These are phyloP conservation scores for Mycena amicta DNA, from an alignment of 768 basidiomycete genomes.

Conservation along the genomic window DNA sequence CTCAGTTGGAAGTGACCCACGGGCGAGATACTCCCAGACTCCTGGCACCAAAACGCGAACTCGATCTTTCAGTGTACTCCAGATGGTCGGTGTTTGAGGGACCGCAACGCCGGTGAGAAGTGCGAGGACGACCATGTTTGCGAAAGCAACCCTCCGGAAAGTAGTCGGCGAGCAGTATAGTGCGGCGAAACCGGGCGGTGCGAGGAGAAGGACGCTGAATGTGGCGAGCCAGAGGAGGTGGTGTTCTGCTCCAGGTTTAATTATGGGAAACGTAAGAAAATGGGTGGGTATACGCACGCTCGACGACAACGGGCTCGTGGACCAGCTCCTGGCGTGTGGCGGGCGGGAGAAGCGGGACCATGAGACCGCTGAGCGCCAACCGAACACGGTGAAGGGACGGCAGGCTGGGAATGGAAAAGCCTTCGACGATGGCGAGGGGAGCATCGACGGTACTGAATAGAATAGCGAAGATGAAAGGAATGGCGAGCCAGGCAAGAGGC, in stretches of 20 bases:
- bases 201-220: background rate
- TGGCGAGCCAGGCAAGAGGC: background rate
- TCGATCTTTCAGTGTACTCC: too few relatives aligned
- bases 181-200: too few relatives aligned
- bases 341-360: background rate
- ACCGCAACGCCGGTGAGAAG: background rate
- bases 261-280: background rate
- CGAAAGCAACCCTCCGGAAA: background rate
- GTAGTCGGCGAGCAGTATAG: background rate
- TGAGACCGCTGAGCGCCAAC: background rate
- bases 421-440: background rate
- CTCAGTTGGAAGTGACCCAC: too few relatives aligned
- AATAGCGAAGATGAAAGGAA: background rate
- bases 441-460: background rate
- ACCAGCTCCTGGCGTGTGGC: background rate
- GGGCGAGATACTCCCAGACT: too few relatives aligned
- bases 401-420: background rate
- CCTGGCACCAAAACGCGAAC: too few relatives aligned
- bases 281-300: background rate
- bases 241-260: background rate
- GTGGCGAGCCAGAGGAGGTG: background rate
- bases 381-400: background rate
- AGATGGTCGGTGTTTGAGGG: background rate
- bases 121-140: background rate
- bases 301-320: background rate